Conservation (phyloP, 768 basidiomycete species). For the Fistulinella prunicolor region DNA sequence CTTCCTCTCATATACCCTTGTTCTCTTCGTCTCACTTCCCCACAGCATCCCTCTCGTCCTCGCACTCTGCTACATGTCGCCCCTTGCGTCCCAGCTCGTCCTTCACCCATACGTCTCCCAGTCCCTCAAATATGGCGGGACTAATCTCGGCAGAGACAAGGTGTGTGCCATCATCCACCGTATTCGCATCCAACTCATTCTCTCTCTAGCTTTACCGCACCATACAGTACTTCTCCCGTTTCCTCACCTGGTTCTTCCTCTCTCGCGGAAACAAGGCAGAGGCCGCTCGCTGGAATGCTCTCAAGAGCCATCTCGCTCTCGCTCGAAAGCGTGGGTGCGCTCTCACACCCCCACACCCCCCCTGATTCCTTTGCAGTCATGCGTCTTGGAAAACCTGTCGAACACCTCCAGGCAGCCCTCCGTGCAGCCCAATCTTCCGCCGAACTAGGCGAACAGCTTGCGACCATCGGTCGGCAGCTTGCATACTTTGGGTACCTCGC, state of each 20-base stretch:
- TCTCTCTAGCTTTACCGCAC: slow-evolving; percentile 73
- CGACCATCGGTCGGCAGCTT: slow-evolving; percentile 79
- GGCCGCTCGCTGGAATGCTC: slow-evolving; percentile 74
- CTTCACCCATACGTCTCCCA: slow-evolving; percentile 82
- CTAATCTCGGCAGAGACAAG: slow-evolving; percentile 91
- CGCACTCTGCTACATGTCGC: slow-evolving; percentile 20
- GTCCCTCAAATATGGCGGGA: slow-evolving; percentile 70
- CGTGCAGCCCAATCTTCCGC: slow-evolving; percentile 57
- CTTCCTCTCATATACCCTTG: slow-evolving; percentile 2
- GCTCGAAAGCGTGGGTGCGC: slow-evolving; percentile 71
- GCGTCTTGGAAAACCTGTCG: slow-evolving; percentile 90
- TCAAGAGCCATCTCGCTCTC: slow-evolving; percentile 82
- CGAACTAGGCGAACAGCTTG: slow-evolving; percentile 66
- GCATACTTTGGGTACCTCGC: slow-evolving; percentile 86
- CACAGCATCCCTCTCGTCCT: slow-evolving; percentile 12
- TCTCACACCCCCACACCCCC: neutral
- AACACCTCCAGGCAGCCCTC: slow-evolving; percentile 89
- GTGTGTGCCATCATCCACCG: slow-evolving; percentile 33
- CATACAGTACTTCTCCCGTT: slow-evolving; percentile 86
- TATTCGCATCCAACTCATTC: neutral
- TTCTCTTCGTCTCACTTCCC: neutral
- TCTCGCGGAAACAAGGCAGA: slow-evolving; percentile 66
- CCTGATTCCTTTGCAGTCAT: slow-evolving; percentile 53
- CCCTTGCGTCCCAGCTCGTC: slow-evolving; percentile 70
- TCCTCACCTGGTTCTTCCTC: slow-evolving; percentile 81